Evolutionary conservation across 768 basidiomycete species (phyloP).

Genomic region (Mycena indigotica): DNA sequence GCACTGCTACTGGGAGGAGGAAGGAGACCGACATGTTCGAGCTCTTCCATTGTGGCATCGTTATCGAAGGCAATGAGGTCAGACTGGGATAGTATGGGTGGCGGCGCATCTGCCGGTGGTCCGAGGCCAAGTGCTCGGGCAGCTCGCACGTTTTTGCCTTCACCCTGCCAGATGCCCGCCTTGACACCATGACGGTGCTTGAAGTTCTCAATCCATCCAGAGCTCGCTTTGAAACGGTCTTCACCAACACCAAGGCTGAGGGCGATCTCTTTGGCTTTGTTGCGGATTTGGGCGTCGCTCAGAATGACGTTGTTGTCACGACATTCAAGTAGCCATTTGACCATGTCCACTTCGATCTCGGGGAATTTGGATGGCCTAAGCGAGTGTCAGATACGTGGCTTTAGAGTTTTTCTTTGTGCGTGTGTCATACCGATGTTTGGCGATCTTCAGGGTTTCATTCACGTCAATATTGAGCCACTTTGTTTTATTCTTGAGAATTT

Average conservation of each 20-base stretch:
- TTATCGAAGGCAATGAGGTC: slow-evolving; percentile 1
- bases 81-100: neutral
- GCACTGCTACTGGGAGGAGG: slow-evolving; percentile 27
- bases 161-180: slow-evolving; percentile 58
- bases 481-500: slow-evolving; percentile 84
- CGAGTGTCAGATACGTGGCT: slow-evolving; percentile 4
- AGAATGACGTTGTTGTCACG: slow-evolving; percentile 48
- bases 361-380: slow-evolving; percentile 80
- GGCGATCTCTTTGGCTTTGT: slow-evolving; percentile 70
- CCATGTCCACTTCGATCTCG: slow-evolving; percentile 67
- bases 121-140: slow-evolving; percentile 21
- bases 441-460: slow-evolving; percentile 57
- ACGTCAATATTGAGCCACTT: slow-evolving; percentile 75
- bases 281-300: slow-evolving; percentile 65
- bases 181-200: slow-evolving; percentile 80
- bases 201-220: slow-evolving; percentile 92
- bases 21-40: neutral
- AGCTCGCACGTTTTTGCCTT: slow-evolving; percentile 37
- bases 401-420: neutral
- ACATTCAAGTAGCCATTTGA: slow-evolving; percentile 61
- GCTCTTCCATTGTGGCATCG: neutral
- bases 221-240: slow-evolving; percentile 87
- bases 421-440: slow-evolving; percentile 65
- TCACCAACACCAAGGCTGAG: slow-evolving; percentile 54
- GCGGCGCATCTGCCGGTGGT: slow-evolving; percentile 9